These are phyloP conservation scores for Calocera cornea DNA, from an alignment of 768 basidiomycete species.

Conservation along the genomic window DNA sequence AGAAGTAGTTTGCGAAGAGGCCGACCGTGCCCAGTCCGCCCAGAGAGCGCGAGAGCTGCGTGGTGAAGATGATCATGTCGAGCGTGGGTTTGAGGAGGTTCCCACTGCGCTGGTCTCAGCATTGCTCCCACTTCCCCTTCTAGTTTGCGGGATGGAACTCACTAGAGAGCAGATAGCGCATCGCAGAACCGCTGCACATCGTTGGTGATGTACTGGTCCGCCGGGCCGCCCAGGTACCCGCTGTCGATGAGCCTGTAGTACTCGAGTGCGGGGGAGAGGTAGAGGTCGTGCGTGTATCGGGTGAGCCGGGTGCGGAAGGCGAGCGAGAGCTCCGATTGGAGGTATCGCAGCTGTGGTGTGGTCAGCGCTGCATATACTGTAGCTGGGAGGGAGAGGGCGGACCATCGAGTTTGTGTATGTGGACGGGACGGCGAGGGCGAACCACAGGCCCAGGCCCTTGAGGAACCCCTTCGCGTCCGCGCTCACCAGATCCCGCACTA, in stretches of 20 bases:
- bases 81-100: constrained; percentile 87
- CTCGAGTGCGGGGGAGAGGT: constrained; percentile 65
- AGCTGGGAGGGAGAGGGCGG: constrained; percentile 14
- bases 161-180: constrained; percentile 77
- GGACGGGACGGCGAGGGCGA: constrained; percentile 76
- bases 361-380: neutral
- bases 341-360: constrained; percentile 55
- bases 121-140: neutral
- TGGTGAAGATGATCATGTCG: constrained; percentile 82
- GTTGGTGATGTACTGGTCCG: constrained; percentile 87
- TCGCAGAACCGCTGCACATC: constrained; percentile 86
- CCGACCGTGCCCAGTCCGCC: constrained; percentile 72
- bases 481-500: constrained; percentile 77
- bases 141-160: constrained; percentile 22
- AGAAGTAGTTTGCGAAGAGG: constrained; percentile 70
- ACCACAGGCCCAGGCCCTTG: constrained; percentile 75
- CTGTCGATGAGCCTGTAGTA: constrained; percentile 47
- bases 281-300: constrained; percentile 82
- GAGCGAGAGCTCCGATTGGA: constrained; percentile 76
- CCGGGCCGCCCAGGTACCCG: constrained; percentile 36
- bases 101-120: constrained; percentile 44
- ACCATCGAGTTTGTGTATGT: constrained; percentile 96
- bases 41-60: constrained; percentile 74
- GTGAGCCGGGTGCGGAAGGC: constrained; percentile 75
- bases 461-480: constrained; percentile 77